Base-by-base conservation (phyloP, 108 stramenopile genomes). In the Stephanodiscus triporus region DNA sequence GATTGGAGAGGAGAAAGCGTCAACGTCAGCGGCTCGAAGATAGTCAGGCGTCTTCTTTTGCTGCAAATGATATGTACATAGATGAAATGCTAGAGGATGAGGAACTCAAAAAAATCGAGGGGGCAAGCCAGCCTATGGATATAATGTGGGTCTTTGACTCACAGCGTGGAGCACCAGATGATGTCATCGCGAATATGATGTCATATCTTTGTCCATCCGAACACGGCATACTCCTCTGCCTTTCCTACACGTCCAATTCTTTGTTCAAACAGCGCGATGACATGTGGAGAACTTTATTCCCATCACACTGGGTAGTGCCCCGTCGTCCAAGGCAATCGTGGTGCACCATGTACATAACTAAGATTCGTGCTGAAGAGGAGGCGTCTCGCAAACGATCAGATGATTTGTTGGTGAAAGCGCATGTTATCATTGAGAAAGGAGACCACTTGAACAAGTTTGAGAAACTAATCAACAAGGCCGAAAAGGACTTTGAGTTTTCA, bases 261-360 rank as follows among this genome's bases (percentile, higher is more conserved):
- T 38, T 54, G 14, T 73, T 94, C 34, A 73, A 79, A 49, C 72
- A 87, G 50, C 81, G 93, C 8, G 83, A 84, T 42, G 43, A 71
- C 22, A 64, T 91, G 36, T 94, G 90, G 90, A 66, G 70, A 51
- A 66, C 60, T 51, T 71, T 91, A 48, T 94, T 89, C 64, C 88
- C 87, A 16, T 66, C 70, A 9, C 83, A 87, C 54, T 94, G 93
- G 93, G 83, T 84, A 37, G 54, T 94, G 6, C 90, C 93, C 22
- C 84, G 93, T 20, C 67, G 90, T 40, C 90, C 93, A 22, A 67
- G 93, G 27, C 91, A 94, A 56, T 85, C 86, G 4, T 94, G 93
- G 93, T 86, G 87, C 67, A 78, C 84, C 26, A 50, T 94, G 30
- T 94, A 91, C 63, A 72, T 90, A 37, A 72, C 78, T 24, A 80